Evolutionary conservation across 2,329 filamentous ascomycete species (phyloP).

Genomic region (Alternaria atra): DNA sequence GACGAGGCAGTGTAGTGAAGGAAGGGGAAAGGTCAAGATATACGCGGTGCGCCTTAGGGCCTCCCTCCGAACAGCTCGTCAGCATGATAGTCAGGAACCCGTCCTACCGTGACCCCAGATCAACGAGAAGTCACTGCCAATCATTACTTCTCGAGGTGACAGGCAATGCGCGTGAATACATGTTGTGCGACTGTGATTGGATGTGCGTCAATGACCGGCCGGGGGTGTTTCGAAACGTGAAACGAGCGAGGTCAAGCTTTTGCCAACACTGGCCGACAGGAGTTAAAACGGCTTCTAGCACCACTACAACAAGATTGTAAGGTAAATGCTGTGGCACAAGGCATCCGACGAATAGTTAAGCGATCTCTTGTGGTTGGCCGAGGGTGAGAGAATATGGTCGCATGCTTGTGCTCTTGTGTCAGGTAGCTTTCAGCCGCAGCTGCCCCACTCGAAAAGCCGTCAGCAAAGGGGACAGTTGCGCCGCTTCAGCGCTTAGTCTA

Average conservation of each 20-base stretch:
- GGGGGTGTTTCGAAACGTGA: slow-evolving; percentile 38
- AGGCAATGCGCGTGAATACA: slow-evolving; percentile 20
- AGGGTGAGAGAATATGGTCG: neutral
- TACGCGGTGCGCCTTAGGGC: slow-evolving; percentile 13
- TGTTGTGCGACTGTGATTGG: slow-evolving; percentile 27
- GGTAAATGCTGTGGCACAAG: neutral
- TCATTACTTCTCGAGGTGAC: slow-evolving; percentile 14
- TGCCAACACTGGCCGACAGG: slow-evolving; percentile 23
- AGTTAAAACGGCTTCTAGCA: slow-evolving; percentile 7
- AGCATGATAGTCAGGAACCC: slow-evolving; percentile 3
- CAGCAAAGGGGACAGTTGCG: slow-evolving; percentile 4
- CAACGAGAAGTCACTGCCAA: slow-evolving; percentile 17
- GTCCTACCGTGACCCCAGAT: slow-evolving; percentile 3
- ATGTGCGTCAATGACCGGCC: slow-evolving; percentile 1
- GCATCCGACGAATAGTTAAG: neutral
- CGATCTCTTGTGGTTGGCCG: neutral
- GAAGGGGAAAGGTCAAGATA: slow-evolving; percentile 19
- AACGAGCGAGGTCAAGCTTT: slow-evolving; percentile 32
- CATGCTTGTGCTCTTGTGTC: slow-evolving; percentile 3
- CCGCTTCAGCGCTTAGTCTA: neutral
- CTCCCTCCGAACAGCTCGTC: slow-evolving; percentile 10
- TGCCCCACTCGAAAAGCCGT: neutral
- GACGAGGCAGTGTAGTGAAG: slow-evolving; percentile 23
- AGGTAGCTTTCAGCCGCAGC: neutral
- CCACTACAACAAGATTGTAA: slow-evolving; percentile 2